Base-by-base conservation (phyloP, 306 rosid species). In the Castanospermum australe region DNA sequence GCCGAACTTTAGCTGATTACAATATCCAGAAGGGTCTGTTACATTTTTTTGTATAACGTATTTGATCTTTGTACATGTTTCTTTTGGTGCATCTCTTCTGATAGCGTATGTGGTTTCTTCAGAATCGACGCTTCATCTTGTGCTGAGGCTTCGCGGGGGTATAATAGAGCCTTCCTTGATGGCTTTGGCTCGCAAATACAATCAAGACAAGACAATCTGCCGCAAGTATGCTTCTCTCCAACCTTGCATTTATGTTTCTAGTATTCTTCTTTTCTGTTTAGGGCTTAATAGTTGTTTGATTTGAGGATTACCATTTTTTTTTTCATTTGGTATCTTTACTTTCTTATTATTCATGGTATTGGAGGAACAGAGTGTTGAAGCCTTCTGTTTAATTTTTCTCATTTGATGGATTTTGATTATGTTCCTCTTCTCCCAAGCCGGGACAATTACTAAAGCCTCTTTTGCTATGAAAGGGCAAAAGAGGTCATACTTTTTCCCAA, bases 121-220 rank as follows among this genome's bases (percentile, higher is more conserved):
- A 90, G 92, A 88, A 63, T 90, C 91, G 22, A 90, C 91, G 1
- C 88, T 88, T 33, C 92, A 90, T 83, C 84, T 90, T 24, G 94
- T 90, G 21, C 76, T 90, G 81, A 88, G 92, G 82, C 90, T 86
- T 68, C 75, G 95, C 2, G 91, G 92, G 4, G 90, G 92, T 2
- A 91, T 91, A 21, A 85, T 90, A 0, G 90, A 85, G 83, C 92
- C 88, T 67, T 91, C 89, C 2, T 62, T 91, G 83, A 91, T 90
- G 94, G 94, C 94, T 61, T 76, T 90, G 87, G 92, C 94, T 80
- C 88, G 94, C 64, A 90, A 90, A 56, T 90, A 88, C 87, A 90
- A 90, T 42, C 94, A 90, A 67, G 94, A 90, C 11, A 88, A 90
- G 75, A 90, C 60, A 82, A 90, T 90, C 44, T 88, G 94, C 90